Evolutionary conservation across 352 stramenopile genomes (phyloP).

Genomic region (Globisporangium megalacanthum): DNA sequence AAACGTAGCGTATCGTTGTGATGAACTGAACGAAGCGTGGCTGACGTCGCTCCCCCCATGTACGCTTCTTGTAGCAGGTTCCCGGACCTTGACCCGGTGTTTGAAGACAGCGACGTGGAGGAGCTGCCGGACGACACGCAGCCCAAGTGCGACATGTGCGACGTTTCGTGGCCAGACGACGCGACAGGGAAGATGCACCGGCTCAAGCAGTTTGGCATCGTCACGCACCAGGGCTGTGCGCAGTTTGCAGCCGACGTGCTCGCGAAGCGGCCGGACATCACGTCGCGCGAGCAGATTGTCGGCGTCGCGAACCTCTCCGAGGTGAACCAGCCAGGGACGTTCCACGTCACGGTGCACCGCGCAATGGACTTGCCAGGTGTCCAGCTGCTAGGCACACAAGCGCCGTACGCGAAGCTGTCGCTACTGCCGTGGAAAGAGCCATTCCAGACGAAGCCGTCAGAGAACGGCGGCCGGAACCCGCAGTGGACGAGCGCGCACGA

Average conservation of each 20-base stretch:
- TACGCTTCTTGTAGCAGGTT: slow-evolving; percentile 17
- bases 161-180: slow-evolving; percentile 79
- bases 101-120: slow-evolving; percentile 53
- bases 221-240: slow-evolving; percentile 68
- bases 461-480: slow-evolving; percentile 69
- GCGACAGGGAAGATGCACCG: slow-evolving; percentile 46
- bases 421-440: slow-evolving; percentile 83
- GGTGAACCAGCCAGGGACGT: slow-evolving; percentile 65
- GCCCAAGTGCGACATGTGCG: slow-evolving; percentile 68
- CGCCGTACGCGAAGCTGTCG: slow-evolving; percentile 69
- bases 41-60: background rate
- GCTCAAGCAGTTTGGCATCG: slow-evolving; percentile 37
- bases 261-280: slow-evolving; percentile 49
- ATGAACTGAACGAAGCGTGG: background rate
- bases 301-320: slow-evolving; percentile 38
- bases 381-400: slow-evolving; percentile 57
- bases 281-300: slow-evolving; percentile 44
- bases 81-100: slow-evolving; percentile 62
- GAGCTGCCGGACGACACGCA: slow-evolving; percentile 28
- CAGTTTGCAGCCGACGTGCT: slow-evolving; percentile 75
- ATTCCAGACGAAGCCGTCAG: slow-evolving; percentile 67
- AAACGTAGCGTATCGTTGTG: background rate
- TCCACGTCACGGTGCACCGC: slow-evolving; percentile 67
- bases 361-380: slow-evolving; percentile 66
- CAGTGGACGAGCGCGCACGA: slow-evolving; percentile 68